Conservation (phyloP, 768 basidiomycete species). For the Collybia sordida region DNA sequence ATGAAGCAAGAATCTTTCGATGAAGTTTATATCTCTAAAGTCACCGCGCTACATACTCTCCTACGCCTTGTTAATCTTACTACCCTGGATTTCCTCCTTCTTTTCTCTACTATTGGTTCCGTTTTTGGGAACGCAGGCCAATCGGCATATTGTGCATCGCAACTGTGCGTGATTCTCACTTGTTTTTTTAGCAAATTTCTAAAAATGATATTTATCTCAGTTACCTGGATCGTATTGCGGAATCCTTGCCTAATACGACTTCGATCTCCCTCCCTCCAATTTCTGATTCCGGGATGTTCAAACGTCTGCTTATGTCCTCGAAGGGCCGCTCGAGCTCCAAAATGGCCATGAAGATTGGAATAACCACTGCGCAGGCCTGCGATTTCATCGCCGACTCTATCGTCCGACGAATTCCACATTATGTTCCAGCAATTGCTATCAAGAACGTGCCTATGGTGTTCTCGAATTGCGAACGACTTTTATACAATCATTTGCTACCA, state of each 20-base stretch:
- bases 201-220: background rate
- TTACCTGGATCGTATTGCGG: conserved; percentile 5
- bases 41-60: background rate
- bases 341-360: background rate
- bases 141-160: conserved; percentile 2
- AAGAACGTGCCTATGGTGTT: background rate
- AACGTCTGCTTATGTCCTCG: conserved; percentile 6
- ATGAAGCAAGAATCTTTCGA: background rate
- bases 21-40: background rate
- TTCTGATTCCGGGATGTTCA: conserved; percentile 8
- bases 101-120: conserved; percentile 1
- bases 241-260: conserved; percentile 6
- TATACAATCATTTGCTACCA: background rate
- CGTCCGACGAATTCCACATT: conserved; percentile 1
- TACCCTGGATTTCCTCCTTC: conserved; percentile 1
- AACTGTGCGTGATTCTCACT: background rate
- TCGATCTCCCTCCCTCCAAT: conserved; percentile 11
- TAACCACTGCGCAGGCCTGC: background rate
- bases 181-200: background rate
- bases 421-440: conserved; percentile 1
- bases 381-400: conserved; percentile 1
- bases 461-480: background rate
- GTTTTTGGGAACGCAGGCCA: conserved; percentile 1
- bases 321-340: conserved; percentile 3
- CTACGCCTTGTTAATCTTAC: background rate